Evolutionary conservation across 768 basidiomycete genomes (phyloP), one percentile per base, ranked within the genome.

Genomic region (Termitomyces sp.): DNA sequence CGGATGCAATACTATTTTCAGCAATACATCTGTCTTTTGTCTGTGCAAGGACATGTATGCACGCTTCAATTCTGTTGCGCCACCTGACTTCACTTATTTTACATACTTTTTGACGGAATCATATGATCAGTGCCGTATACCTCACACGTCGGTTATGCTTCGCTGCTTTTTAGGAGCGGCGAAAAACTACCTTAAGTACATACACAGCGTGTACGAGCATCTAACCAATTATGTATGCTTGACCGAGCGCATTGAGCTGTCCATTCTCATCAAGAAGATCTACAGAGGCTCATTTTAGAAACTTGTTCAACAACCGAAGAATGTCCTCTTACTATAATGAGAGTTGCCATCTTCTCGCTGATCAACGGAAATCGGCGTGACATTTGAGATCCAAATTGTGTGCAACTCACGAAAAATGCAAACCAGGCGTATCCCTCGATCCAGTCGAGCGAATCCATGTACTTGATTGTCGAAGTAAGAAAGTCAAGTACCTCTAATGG

Each of bases 341-440:
- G 63, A 62, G 24, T 32, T 60, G 32, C 51, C 50, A 20, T 68
- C 65, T n/a, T 63, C 24, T n/a, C 67, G 63, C 67, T 66, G 52
- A 16, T 36, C 24, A n/a, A 30, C 16, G 16, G 22, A n/a, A 13
- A 18, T 22, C 4, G 30, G n/a, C n/a, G 4, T 42, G 38, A 28
- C n/a, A 20, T 20, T 20, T 2, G 12, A 12, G 2, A 53, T 9
- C 22, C 24, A 28, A 26, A 18, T 18, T 18, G 7, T 20, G 26
- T 13, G 26, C 9, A 18, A 44, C 68, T 61, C 53, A 68, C 66
- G 53, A 61, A 62, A 42, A 58, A 65, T n/a, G 76, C 79, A 59
- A 80, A 80, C 79, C 77, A 81, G n/a, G 77, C 70, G 58, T 79
- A 80, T 6, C 77, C 70, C 56, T 80, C 75, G 3, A 80, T 71